Evolutionary conservation across 148 eudicot species (phyloP), one percentile per base, ranked within the genome.

Genomic region (Oxyria digyna): DNA sequence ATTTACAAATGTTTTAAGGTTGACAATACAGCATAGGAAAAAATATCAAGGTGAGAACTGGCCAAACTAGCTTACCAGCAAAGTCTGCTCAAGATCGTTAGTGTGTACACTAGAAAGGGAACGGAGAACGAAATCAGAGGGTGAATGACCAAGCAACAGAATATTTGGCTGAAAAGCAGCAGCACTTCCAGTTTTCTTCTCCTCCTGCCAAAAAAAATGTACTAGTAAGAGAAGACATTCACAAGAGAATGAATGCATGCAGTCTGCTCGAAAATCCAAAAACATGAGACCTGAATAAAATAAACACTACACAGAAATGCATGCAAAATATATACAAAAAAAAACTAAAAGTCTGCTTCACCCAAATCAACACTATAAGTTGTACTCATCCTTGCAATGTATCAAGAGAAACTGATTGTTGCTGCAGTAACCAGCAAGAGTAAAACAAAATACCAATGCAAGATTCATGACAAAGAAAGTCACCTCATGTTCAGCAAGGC

Each of bases 31-130:
- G 6, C 52, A 17, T 23, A 46, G 0, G 18, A 6, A 46, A 46
- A 46, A 23, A 0, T 46, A 35, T 2, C 38, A 2, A 35, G 38
- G n/a, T 23, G 32, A 27, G 42, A 72, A 15, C 17, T 46, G 37
- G 41, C 15, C 46, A 24, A 23, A 43, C 15, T 68, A 14, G 70
- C 95, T 45, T 75, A 94, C 99, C 72, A 94, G 83, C 75, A 94
- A 82, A 55, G 96, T 91, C 74, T 90, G 99, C 79, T 94, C 99
- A 71, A 94, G 83, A 85, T 94, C 97, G 81, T 85, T 94, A 52
- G 97, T 79, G 55, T 79, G 92, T 78, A 94, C 93, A 69, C 68
- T 88, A 27, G 97, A 88, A 70, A 94, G 78, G 72, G 97, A 82
- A 69, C 87, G 96, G 50, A 94, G 89, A 73, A 94, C 90, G 72